Conservation (phyloP, 1,284 basidiomycete species). For the Rhizoctonia solani region DNA sequence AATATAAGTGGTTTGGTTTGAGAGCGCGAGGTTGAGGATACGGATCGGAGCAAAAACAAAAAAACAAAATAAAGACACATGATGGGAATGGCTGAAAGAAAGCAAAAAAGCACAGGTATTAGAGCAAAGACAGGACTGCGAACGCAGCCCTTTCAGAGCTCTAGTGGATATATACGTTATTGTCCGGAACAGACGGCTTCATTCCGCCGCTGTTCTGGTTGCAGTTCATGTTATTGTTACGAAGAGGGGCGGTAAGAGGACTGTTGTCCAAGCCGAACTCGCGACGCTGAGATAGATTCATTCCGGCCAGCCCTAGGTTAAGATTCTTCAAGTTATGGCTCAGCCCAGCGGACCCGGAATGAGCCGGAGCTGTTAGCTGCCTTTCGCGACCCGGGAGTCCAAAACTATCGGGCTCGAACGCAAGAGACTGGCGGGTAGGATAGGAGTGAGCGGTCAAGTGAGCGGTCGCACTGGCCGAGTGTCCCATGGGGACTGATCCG, state of each 20-base stretch:
- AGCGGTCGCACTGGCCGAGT: background rate
- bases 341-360: background rate
- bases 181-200: conserved; percentile 8
- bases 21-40: conserved; percentile 19
- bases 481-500: conserved; percentile 4
- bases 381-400: conserved; percentile 17
- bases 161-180: conserved; percentile 34
- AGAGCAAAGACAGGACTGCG: conserved; percentile 29
- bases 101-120: background rate
- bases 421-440: conserved; percentile 15
- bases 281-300: conserved; percentile 24
- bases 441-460: background rate
- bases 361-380: conserved; percentile 18
- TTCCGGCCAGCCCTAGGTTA: conserved; percentile 24
- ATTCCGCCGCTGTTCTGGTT: conserved; percentile 19
- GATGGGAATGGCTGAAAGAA: too few species aligned
- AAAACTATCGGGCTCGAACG: conserved; percentile 28
- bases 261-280: conserved; percentile 26
- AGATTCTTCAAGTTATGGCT: background rate
- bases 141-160: conserved; percentile 25
- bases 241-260: conserved; percentile 20
- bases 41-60: conserved; percentile 20
- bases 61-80: conserved; percentile 12
- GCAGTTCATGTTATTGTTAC: background rate
- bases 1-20: conserved; percentile 13